Percentiles rank a stretch among this genome's conserved stretches.
Conservation (phyloP, 192 early-diverging fungal genomes). For the Backusella tuberculispora region DNA sequence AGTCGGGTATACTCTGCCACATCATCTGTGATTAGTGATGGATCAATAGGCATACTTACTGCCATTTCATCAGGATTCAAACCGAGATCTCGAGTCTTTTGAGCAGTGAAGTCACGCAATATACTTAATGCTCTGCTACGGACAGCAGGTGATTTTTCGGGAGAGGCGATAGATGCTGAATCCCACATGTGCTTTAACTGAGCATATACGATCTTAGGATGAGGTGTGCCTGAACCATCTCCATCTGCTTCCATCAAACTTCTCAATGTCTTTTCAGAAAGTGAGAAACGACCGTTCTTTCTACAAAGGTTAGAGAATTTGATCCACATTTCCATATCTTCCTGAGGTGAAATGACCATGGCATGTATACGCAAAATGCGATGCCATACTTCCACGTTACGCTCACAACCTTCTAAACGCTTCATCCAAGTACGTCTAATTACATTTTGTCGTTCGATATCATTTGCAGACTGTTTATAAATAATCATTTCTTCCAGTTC, state of each 20-base stretch:
- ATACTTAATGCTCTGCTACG: slow-evolving; percentile 70
- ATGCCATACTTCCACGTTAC: slow-evolving; percentile 97
- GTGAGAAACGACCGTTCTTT: slow-evolving; percentile 79
- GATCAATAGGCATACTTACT: slow-evolving; percentile 51
- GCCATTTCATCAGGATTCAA: slow-evolving; percentile 58
- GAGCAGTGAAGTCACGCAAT: slow-evolving; percentile 78
- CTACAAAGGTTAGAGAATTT: slow-evolving; percentile 95
- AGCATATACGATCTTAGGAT: slow-evolving; percentile 85
- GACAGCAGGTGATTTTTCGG: slow-evolving; percentile 42
- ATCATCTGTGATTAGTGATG: slow-evolving; percentile 47
- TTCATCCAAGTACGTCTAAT: slow-evolving; percentile 90
- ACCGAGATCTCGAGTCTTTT: slow-evolving; percentile 73
- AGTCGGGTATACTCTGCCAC: slow-evolving; percentile 55
- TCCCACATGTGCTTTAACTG: slow-evolving; percentile 93
- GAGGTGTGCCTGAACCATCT: slow-evolving; percentile 45
- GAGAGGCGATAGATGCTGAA: slow-evolving; percentile 35
- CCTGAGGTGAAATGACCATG: slow-evolving; percentile 86
- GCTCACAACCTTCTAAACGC: slow-evolving; percentile 85
- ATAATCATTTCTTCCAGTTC: slow-evolving; percentile 96
- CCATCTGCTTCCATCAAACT: slow-evolving; percentile 66
- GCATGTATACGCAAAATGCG: slow-evolving; percentile 84
- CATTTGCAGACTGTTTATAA: slow-evolving; percentile 84
- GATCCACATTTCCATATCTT: slow-evolving; percentile 95
- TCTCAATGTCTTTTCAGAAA: slow-evolving; percentile 80
- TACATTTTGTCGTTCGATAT: slow-evolving; percentile 69